Evolutionary conservation across 1,284 basidiomycete species (phyloP).

Genomic region (Ustilago trichophora): DNA sequence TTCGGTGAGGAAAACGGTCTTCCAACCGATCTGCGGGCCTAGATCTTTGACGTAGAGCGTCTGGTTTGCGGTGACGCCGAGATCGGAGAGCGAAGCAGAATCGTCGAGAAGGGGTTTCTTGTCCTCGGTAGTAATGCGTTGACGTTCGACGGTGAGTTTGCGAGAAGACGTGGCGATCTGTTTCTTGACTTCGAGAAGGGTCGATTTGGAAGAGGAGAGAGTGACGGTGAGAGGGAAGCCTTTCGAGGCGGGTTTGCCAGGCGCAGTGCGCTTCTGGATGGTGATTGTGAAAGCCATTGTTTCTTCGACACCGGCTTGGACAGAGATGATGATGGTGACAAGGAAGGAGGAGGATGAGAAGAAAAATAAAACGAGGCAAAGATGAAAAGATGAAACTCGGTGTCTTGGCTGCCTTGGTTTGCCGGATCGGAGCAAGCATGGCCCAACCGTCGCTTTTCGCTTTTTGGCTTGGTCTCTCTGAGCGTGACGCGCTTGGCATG

Average conservation of each 20-base stretch:
- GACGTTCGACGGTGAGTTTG: slow-evolving; percentile 49
- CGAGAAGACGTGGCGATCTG: slow-evolving; percentile 42
- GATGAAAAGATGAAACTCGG: no score
- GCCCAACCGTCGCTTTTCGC: slow-evolving; percentile 7
- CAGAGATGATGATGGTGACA: not conserved
- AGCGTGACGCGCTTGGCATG: slow-evolving; percentile 1
- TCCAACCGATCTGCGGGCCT: slow-evolving; percentile 64
- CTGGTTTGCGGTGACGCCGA: slow-evolving; percentile 39
- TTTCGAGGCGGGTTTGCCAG: slow-evolving; percentile 49
- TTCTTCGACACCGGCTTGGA: not conserved
- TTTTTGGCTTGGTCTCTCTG: no score
- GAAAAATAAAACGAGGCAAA: not conserved
- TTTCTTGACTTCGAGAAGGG: slow-evolving; percentile 54
- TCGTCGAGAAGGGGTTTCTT: slow-evolving; percentile 59
- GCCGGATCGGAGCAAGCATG: slow-evolving; percentile 3
- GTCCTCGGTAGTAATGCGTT: slow-evolving; percentile 59
- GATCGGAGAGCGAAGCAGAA: slow-evolving; percentile 41
- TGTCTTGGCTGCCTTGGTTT: not conserved
- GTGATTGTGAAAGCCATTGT: slow-evolving; percentile 44
- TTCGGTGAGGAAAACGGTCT: slow-evolving; percentile 65
- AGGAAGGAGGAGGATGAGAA: not conserved
- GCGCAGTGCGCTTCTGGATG: slow-evolving; percentile 42
- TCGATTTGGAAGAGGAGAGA: slow-evolving; percentile 37
- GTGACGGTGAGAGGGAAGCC: slow-evolving; percentile 49
- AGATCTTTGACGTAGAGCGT: slow-evolving; percentile 63